Evolutionary conservation across 495 filamentous ascomycete species (phyloP), one percentile per base, ranked within the genome.

Genomic region (Xylaria intraflava): DNA sequence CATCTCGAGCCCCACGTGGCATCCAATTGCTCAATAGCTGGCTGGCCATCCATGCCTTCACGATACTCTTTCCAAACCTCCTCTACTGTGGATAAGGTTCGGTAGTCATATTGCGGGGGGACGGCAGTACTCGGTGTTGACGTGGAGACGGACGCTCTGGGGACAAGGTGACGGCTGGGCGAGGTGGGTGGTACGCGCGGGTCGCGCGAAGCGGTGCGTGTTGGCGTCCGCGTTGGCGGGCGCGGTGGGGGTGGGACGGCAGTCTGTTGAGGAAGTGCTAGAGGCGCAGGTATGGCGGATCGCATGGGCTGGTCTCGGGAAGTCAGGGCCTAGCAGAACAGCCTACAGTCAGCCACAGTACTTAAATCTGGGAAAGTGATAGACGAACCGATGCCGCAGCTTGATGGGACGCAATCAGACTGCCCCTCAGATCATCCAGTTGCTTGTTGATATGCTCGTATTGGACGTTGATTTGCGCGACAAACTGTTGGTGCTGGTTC

Each of bases 41-140:
- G 63, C 39, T 68, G 65, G 4, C 63, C 65, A 39, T 64, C 63
- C 55, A 61, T 59, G 7, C 65, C 65, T 38, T 68, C 61, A 10
- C 65, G 65, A 17, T 68, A 68, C 40, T 68, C 65, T 36, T 48
- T 62, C 65, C 65, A 68, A 12, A 68, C 63, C n/a, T 66, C 65
- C 41, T 64, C 63, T 3, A 68, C 65, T 6, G 65, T 64, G 14
- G 48, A 58, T 4, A 65, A 63, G 2, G 65, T 62, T 44, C 65
- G 57, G 23, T 66, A 68, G 35, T 66, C 62, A 27, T 64, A 66
- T 44, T 64, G 61, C 23, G 64, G 64, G 12, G 61, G 64, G 9
- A 56, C 58, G 20, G 61, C 51, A 7, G 53, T 16, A 3, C 46
- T 24, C 2, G 64, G 56, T 43, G 55, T 53, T 9, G 64, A 59